Evolutionary conservation across 345 rosid genomes (phyloP).

Genomic region (Salix suchowensis): DNA sequence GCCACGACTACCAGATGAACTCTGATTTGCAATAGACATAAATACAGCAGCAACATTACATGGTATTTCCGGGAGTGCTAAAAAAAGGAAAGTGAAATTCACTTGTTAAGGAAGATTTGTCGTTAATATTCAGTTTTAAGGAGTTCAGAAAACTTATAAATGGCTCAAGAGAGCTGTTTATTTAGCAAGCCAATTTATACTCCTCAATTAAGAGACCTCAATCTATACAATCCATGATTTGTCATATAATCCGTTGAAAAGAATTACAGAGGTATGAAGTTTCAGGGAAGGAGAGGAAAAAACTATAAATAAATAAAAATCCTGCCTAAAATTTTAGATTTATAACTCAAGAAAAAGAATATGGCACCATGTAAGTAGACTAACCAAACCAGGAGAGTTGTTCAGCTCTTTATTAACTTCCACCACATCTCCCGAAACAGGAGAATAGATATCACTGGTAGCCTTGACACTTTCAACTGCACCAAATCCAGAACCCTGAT

Average conservation of each 20-base stretch:
- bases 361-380: conserved; percentile 25
- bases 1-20: not conserved
- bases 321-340: not conserved
- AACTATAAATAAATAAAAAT: not conserved
- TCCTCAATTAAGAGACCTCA: not conserved
- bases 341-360: not conserved
- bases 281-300: not conserved
- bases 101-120: not conserved
- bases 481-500: conserved; percentile 75
- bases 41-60: not conserved
- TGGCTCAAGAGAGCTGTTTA: not conserved
- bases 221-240: not conserved
- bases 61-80: not conserved
- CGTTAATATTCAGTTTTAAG: not conserved
- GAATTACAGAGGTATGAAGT: not conserved
- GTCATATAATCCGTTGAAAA: not conserved
- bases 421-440: conserved; percentile 79
- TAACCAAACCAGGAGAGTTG: conserved; percentile 71
- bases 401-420: conserved; percentile 66
- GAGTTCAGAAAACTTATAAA: not conserved
- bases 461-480: conserved; percentile 99
- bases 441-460: conserved; percentile 86
- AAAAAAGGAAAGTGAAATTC: not conserved
- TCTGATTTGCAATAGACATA: not conserved
- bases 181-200: not conserved